Conservation (phyloP, 2,329 filamentous ascomycete species). For the Emmonsiellopsis sp. region DNA sequence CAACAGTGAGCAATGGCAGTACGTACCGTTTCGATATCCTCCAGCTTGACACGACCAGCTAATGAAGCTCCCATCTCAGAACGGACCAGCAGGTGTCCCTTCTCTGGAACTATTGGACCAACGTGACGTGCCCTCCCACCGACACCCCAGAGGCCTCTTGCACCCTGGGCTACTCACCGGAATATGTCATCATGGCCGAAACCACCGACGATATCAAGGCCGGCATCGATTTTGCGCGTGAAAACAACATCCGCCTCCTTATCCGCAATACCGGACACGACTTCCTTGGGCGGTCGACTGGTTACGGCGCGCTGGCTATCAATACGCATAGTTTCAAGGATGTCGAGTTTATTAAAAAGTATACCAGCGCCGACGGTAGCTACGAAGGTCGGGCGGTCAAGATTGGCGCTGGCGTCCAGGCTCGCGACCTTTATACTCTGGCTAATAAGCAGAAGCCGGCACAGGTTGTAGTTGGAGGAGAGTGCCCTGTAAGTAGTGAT, state of each 20-base stretch:
- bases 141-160: background rate
- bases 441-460: background rate
- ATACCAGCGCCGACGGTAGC: background rate
- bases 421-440: background rate
- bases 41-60: background rate
- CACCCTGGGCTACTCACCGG: background rate
- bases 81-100: background rate
- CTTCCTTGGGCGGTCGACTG: background rate
- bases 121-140: background rate
- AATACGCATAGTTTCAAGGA: slow-evolving; percentile 1
- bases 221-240: background rate
- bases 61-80: background rate
- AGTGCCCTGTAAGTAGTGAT: background rate
- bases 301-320: slow-evolving; percentile 12
- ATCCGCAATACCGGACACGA: slow-evolving; percentile 1
- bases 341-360: background rate
- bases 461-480: background rate
- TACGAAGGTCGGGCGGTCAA: background rate
- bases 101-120: background rate
- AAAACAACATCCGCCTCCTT: background rate
- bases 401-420: slow-evolving; percentile 1
- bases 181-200: background rate
- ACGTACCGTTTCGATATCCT: background rate
- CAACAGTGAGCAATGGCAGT: background rate
- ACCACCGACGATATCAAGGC: background rate